These are phyloP conservation scores for Aspergillus ochraceus DNA, from an alignment of 2,329 filamentous ascomycete species.

Conservation along the genomic window DNA sequence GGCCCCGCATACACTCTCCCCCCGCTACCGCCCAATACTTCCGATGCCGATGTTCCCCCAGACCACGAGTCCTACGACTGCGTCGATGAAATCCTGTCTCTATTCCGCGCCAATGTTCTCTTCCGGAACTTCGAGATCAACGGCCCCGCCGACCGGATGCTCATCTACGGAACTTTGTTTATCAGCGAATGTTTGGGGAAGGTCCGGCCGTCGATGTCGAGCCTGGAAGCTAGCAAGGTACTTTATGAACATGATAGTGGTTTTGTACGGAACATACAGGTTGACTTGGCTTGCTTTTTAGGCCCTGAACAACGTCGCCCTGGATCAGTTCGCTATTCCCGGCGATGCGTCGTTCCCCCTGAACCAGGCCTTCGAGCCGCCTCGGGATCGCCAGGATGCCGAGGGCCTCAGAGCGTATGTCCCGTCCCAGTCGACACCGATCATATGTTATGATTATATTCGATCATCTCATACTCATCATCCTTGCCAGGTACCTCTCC, in stretches of 20 bases:
- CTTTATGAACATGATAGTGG: neutral
- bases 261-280: neutral
- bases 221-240: constrained; percentile 67
- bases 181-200: constrained; percentile 86
- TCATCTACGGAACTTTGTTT: constrained; percentile 96
- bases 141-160: constrained; percentile 86
- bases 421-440: neutral
- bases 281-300: constrained; percentile 55
- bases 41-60: constrained; percentile 63
- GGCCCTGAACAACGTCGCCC: constrained; percentile 84
- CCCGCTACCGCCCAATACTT: constrained; percentile 58
- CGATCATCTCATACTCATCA: neutral
- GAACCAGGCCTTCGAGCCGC: constrained; percentile 95
- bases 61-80: constrained; percentile 94
- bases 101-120: constrained; percentile 97
- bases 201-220: constrained; percentile 72
- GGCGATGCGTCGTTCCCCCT: constrained; percentile 90
- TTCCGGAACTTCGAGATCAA: constrained; percentile 99
- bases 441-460: neutral
- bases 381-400: constrained; percentile 81
- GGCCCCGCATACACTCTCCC: constrained; percentile 89
- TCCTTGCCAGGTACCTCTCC: constrained; percentile 57
- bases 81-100: constrained; percentile 84
- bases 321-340: constrained; percentile 93
- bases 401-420: constrained; percentile 82